Evolutionary conservation across 441 rosid species (phyloP), one percentile per base, ranked within the genome.

Genomic region (Hypseocharis bilobata): DNA sequence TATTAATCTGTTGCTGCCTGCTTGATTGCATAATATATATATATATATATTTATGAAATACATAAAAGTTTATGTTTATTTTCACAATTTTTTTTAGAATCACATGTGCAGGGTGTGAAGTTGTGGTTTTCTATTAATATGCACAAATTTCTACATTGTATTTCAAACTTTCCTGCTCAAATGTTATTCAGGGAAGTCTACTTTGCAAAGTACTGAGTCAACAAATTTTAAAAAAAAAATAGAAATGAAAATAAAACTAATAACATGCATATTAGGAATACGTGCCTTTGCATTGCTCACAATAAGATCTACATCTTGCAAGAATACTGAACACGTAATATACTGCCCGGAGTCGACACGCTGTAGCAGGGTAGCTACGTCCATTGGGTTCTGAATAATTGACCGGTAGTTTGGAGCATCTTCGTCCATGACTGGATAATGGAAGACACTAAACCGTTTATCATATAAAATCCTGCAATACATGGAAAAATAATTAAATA

Each of bases 361-460:
- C 77, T 89, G 99, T 72, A 94, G 80, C 68, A 94, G 65, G 57
- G 98, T 89, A 65, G 98, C 95, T 65, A 88, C 47, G 72, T 94
- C 99, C 99, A 94, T 89, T 13, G 99, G 98, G 76, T 83, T 91
- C 76, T 89, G 96, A 79, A 94, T 85, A 62, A 94, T 76, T 51
- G 96, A 54, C 60, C 88, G 86, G 72, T 94, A 94, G 69, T 89
- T 89, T 68, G 98, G 99, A 74, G 96, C 98, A 81, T 91, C 99
- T 77, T 94, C 99, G 65, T 94, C 98, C 10, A 81, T 68, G 74
- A 94, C 99, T 52, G 98, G 98, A 74, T 80, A 94, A 78, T 89
- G 99, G 72, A 94, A 94, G 70, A 83, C 99, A 66, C 77, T 85
- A 76, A 94, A 94, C 70, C 96, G 77, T 77, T 89, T 91, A 77